Percentiles rank a stretch among this genome's conserved stretches.
Conservation (phyloP, 2,329 filamentous ascomycete species). For the Neonectria ditissima region DNA sequence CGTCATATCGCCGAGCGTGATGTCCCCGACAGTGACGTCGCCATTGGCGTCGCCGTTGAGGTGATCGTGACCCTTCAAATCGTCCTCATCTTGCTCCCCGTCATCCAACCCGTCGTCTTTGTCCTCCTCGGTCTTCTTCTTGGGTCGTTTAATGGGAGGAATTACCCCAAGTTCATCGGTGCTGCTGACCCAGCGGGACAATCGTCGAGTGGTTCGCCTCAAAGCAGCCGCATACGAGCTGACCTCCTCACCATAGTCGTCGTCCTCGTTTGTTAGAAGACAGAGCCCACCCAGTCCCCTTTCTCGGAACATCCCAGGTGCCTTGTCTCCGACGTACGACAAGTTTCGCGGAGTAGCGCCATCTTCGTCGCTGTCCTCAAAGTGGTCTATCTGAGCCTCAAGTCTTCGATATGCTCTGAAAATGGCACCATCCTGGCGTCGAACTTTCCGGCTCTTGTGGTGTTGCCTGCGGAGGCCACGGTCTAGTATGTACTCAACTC, state of each 20-base stretch:
- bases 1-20: constrained; percentile 54
- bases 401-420: constrained; percentile 75
- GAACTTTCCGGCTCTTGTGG: constrained; percentile 69
- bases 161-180: constrained; percentile 61
- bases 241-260: constrained; percentile 83
- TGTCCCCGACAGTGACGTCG: constrained; percentile 64
- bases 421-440: constrained; percentile 74
- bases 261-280: constrained; percentile 69
- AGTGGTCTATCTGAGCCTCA: constrained; percentile 65
- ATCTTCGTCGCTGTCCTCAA: constrained; percentile 74
- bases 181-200: constrained; percentile 74
- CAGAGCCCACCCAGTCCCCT: constrained; percentile 73
- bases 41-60: constrained; percentile 51
- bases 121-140: constrained; percentile 44
- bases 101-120: constrained; percentile 46
- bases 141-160: constrained; percentile 57
- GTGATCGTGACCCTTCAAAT: constrained; percentile 45
- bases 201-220: constrained; percentile 70
- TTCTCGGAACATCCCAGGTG: constrained; percentile 61
- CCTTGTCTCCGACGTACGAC: constrained; percentile 45
- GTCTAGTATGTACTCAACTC: constrained; percentile 85
- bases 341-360: constrained; percentile 53
- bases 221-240: constrained; percentile 75
- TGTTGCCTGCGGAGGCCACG: constrained; percentile 77
- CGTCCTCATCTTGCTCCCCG: constrained; percentile 42